Evolutionary conservation across 1,139 yeast species (phyloP).

Genomic region (Kurtzmaniella quercitrusa): DNA sequence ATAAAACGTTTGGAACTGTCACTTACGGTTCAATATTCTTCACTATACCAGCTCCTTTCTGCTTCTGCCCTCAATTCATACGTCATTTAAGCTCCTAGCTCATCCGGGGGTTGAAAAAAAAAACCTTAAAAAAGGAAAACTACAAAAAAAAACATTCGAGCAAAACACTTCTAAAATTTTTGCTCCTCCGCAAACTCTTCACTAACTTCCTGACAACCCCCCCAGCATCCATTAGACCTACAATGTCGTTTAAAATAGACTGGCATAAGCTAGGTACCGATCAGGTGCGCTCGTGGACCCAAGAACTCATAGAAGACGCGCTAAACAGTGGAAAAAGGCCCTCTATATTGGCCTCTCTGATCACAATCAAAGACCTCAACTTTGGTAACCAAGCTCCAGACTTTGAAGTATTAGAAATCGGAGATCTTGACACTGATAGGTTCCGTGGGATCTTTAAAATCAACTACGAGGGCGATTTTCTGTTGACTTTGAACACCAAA

Average conservation of each 20-base stretch:
- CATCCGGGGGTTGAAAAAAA: background rate
- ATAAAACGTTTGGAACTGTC: too few relatives aligned
- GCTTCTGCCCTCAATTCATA: background rate
- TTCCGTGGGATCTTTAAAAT: slow-evolving; percentile 85
- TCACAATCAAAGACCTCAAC: slow-evolving; percentile 67
- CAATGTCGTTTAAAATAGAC: slow-evolving; percentile 75
- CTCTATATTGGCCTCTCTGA: slow-evolving; percentile 68
- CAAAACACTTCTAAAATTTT: background rate
- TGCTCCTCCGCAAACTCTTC: background rate
- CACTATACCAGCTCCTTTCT: background rate
- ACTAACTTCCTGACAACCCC: background rate
- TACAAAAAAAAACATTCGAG: background rate
- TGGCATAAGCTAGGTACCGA: slow-evolving; percentile 79
- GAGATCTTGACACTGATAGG: slow-evolving; percentile 75
- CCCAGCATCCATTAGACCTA: background rate
- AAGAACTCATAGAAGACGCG: slow-evolving; percentile 69
- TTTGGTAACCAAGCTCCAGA: slow-evolving; percentile 78
- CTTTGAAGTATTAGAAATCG: slow-evolving; percentile 80
- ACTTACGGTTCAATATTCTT: too few relatives aligned
- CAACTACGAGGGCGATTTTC: slow-evolving; percentile 76
- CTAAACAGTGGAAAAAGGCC: slow-evolving; percentile 76
- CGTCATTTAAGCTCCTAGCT: background rate
- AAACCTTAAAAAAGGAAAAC: background rate
- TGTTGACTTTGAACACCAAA: slow-evolving; percentile 72
- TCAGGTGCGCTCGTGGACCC: slow-evolving; percentile 61